A percentile compares a stretch with the other conserved stretches of the same genome.
Conservation (phyloP, 257 asterid species). For the Nicotiana knightiana region DNA sequence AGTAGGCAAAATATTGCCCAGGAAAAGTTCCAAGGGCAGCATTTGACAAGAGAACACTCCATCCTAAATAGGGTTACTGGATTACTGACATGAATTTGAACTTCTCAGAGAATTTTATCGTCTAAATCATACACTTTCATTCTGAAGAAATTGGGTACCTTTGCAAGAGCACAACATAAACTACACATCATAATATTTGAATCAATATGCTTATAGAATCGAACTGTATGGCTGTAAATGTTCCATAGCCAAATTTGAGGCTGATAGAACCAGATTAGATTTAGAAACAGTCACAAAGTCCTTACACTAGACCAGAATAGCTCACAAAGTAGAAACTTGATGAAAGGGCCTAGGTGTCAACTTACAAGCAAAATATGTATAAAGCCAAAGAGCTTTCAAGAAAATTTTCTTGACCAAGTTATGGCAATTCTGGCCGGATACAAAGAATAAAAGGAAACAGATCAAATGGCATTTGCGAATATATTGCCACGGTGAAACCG, state of each 20-base stretch:
- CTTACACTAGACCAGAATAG: background rate
- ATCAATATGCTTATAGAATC: background rate
- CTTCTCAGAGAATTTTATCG: background rate
- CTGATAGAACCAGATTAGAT: background rate
- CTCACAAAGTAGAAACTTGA: background rate
- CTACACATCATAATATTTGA: background rate
- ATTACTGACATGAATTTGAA: background rate
- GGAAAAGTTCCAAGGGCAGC: background rate
- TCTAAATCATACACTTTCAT: slow-evolving; percentile 1
- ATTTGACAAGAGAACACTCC: background rate
- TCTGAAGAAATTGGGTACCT: background rate
- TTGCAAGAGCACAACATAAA: background rate
- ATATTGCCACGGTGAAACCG: background rate
- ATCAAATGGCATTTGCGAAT: background rate
- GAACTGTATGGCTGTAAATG: background rate
- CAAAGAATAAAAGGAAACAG: background rate
- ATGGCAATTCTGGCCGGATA: background rate
- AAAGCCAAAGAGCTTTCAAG: background rate
- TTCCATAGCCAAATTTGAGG: background rate
- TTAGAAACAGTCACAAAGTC: background rate
- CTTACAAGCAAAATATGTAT: background rate
- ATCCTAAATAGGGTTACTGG: background rate
- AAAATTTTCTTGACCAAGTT: background rate
- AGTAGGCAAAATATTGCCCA: background rate
- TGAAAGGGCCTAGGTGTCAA: background rate